Conservation (phyloP, 371 early-diverging fungal genomes). For the Gilbertella persicaria region DNA sequence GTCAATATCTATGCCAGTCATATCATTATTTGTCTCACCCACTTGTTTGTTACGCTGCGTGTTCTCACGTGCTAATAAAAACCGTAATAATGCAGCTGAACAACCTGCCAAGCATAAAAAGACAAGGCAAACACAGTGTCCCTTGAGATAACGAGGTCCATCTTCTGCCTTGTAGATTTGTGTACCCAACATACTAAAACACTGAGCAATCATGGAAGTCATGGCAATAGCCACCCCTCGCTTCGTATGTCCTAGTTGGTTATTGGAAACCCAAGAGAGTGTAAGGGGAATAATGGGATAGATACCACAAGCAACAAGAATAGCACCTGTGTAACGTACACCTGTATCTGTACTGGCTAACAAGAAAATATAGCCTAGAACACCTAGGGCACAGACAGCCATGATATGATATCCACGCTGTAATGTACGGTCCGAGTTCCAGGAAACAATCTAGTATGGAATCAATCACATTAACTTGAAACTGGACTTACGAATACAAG, state of each 20-base stretch:
- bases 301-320: constrained; percentile 56
- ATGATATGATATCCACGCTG: constrained; percentile 42
- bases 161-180: constrained; percentile 55
- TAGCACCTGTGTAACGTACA: constrained; percentile 54
- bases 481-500: constrained; percentile 33
- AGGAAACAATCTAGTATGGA: constrained; percentile 28
- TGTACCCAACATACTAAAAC: constrained; percentile 59
- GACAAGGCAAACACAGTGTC: constrained; percentile 55
- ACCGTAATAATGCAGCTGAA: constrained; percentile 29
- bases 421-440: constrained; percentile 40
- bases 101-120: constrained; percentile 25
- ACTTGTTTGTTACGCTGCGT: constrained; percentile 33
- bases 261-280: constrained; percentile 61
- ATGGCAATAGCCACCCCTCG: constrained; percentile 57
- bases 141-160: constrained; percentile 51
- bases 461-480: not conserved
- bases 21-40: constrained; percentile 12
- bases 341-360: constrained; percentile 37
- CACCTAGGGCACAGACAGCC: constrained; percentile 25
- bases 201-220: constrained; percentile 56
- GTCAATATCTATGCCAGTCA: constrained; percentile 15
- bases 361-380: constrained; percentile 42
- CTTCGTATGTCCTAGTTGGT: constrained; percentile 59
- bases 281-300: constrained; percentile 57
- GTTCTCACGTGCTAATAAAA: constrained; percentile 51